Base-by-base conservation (phyloP, 148 eudicot species). In the Gaultheria prostrata region DNA sequence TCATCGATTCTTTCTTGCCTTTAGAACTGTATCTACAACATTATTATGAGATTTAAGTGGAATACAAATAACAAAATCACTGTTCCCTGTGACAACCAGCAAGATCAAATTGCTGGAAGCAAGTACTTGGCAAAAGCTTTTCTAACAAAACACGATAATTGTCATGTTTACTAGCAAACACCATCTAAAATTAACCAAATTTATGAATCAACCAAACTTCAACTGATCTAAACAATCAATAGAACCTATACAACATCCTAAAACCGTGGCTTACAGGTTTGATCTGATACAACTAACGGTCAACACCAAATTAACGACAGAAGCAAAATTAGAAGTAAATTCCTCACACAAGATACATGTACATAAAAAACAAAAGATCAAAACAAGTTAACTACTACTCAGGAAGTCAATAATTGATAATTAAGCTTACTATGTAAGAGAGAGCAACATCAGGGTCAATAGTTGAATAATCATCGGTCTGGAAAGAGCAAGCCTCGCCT, bases 401-500 rank as follows among this genome's bases (percentile, higher is more conserved):
- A 48, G 70, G 15, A 83, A 85, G 79, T 63, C 28, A 49, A 54
- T 45, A 82, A 33, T 57, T 35, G 46, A 33, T 7, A 76, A 48
- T 82, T 81, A 80, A 76, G 50, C 95, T 92, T 91, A 97, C 99
- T 72, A 97, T 81, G 86, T 97, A 97, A 78, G 99, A 94, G 39
- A 94, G 94, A 86, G 90, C 85, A n/a, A n/a, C n/a, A 92, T 97
- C 99, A 88, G 95, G 98, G 91, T 97, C 99, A 91, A 93, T 87
- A 87, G 85, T 83, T 50, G 89, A 82, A 85, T 93, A 93, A 79
- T 86, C 94, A 76, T 81, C 86, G 83, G 92, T 87, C 35, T 81
- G 85, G 80, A 86, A 90, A 77, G 88, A 88, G 71, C 84, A 91
- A 86, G 98, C 95, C 86, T 94, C 99, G 59, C 95, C 99, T 89